These are phyloP conservation scores for Aspergillus awamori DNA, from an alignment of 2,329 filamentous ascomycete genomes.

Conservation along the genomic window DNA sequence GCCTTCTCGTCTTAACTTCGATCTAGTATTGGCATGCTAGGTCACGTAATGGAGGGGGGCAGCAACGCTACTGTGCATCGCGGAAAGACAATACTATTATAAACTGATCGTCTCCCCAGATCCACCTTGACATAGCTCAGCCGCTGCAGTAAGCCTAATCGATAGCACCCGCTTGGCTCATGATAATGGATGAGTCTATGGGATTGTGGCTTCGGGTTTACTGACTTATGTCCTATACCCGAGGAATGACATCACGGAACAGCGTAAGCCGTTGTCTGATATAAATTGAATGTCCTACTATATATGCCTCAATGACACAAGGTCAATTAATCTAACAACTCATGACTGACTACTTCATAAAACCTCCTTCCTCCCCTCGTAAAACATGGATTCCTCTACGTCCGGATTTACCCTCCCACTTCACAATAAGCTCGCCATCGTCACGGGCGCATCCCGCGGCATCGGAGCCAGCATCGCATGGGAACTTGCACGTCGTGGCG, in stretches of 20 bases:
- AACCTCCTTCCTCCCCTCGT: too few relatives aligned
- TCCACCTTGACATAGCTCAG: neutral
- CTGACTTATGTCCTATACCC: neutral
- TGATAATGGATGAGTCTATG: neutral
- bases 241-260: neutral
- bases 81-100: too few relatives aligned
- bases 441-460: slow-evolving; percentile 11
- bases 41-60: too few relatives aligned
- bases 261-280: neutral
- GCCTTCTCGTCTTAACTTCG: too few relatives aligned
- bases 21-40: too few relatives aligned
- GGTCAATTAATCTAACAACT: neutral
- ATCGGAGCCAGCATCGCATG: slow-evolving; percentile 3
- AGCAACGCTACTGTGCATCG: too few relatives aligned
- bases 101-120: neutral
- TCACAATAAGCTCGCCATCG: slow-evolving; percentile 9
- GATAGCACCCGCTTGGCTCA: neutral
- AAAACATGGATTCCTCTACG: neutral
- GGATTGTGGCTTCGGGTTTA: neutral
- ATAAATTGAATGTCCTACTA: neutral
- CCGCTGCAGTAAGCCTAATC: neutral
- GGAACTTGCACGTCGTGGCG: slow-evolving; percentile 8
- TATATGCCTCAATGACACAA: neutral
- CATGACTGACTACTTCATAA: neutral
- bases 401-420: neutral